These are phyloP conservation scores for Fusarium begoniae DNA, from an alignment of 2,329 filamentous ascomycete genomes.

Conservation along the genomic window DNA sequence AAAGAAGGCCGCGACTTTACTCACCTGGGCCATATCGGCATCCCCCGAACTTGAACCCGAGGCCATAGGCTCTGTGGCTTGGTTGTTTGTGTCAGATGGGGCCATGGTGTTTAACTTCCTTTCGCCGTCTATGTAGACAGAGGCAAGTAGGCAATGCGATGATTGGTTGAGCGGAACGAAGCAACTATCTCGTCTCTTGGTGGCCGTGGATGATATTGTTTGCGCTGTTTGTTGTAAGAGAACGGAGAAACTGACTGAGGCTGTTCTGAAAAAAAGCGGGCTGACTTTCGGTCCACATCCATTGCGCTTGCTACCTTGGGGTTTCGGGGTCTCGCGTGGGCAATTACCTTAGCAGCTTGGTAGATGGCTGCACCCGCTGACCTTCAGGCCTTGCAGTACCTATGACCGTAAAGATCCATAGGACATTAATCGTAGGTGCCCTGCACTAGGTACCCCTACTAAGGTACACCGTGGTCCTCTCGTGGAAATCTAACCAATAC, in stretches of 20 bases:
- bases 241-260: constrained; percentile 11
- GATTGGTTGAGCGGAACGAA: neutral
- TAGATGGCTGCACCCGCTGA: neutral
- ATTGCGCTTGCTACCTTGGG: neutral
- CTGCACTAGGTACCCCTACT: neutral
- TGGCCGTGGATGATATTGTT: neutral
- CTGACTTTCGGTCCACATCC: neutral
- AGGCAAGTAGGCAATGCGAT: neutral
- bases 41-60: constrained; percentile 29
- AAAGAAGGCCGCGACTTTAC: constrained; percentile 1
- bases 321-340: neutral
- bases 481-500: neutral
- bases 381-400: neutral
- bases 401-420: neutral
- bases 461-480: neutral
- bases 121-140: neutral
- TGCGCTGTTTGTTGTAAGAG: constrained; percentile 16
- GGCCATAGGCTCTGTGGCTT: constrained; percentile 19
- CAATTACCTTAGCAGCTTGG: neutral
- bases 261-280: neutral
- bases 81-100: constrained; percentile 23
- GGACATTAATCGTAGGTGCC: neutral
- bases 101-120: constrained; percentile 11
- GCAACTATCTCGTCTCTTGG: neutral
- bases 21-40: constrained; percentile 41